Conservation (phyloP, 768 basidiomycete genomes). For the Trametes coccinea region DNA sequence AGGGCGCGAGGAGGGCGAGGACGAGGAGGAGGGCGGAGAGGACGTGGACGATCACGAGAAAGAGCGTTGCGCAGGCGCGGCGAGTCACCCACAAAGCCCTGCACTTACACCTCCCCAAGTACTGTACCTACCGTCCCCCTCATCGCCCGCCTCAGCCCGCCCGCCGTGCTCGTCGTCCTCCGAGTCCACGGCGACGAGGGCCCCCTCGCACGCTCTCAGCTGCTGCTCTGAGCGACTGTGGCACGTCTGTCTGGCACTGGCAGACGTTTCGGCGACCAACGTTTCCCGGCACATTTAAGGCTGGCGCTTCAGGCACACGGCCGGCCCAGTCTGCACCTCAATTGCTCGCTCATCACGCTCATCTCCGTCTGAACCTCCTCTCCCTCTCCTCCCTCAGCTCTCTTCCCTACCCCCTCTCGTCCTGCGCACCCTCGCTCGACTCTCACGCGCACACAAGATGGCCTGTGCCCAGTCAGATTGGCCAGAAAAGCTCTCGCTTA, state of each 20-base stretch:
- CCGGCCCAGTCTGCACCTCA: background rate
- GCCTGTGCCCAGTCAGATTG: too few species aligned
- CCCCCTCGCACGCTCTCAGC: too few species aligned
- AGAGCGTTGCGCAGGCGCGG: slow-evolving; percentile 10
- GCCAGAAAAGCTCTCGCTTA: too few species aligned
- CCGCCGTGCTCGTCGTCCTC: background rate
- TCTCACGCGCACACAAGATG: too few species aligned
- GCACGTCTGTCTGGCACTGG: background rate
- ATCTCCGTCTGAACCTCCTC: background rate
- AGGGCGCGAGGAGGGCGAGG: background rate
- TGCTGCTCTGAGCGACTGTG: too few species aligned
- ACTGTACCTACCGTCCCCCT: background rate
- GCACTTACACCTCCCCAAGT: background rate
- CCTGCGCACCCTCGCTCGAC: too few species aligned
- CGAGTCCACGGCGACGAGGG: background rate
- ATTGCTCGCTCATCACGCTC: background rate
- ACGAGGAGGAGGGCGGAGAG: background rate
- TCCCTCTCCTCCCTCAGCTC: background rate
- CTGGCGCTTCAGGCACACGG: slow-evolving; percentile 9
- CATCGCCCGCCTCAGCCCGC: background rate
- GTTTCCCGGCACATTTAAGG: background rate
- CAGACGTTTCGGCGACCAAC: background rate
- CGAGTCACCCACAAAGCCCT: background rate
- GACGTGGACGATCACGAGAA: slow-evolving; percentile 12
- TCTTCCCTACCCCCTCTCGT: background rate